Evolutionary conservation across 2,329 filamentous ascomycete species (phyloP).

Genomic region (Ophiostoma australiae): DNA sequence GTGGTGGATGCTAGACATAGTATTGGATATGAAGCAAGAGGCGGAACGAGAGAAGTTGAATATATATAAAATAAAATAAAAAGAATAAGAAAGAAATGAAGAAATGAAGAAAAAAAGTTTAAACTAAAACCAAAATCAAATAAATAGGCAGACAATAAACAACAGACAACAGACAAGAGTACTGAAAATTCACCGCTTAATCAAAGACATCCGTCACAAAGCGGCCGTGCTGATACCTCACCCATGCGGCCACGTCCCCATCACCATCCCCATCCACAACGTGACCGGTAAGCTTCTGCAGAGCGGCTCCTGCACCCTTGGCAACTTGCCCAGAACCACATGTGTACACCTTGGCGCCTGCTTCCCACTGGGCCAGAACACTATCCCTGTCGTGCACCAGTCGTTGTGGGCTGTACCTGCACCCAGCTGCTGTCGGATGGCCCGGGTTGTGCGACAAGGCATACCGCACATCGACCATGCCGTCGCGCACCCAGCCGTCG

Average conservation of each 20-base stretch:
- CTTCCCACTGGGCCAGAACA: constrained; percentile 35
- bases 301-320: constrained; percentile 38
- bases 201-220: constrained; percentile 60
- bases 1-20: not conserved
- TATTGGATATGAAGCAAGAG: not conserved
- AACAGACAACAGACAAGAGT: too few species aligned
- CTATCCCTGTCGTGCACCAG: constrained; percentile 41
- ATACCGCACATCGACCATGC: constrained; percentile 56
- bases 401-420: constrained; percentile 43
- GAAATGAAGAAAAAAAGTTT: not conserved
- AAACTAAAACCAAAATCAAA: not conserved
- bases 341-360: constrained; percentile 51
- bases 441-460: constrained; percentile 52
- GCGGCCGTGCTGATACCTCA: constrained; percentile 40
- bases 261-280: constrained; percentile 28
- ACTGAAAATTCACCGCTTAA: too few species aligned
- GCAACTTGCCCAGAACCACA: constrained; percentile 51
- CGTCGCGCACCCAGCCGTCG: constrained; percentile 53
- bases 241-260: constrained; percentile 26
- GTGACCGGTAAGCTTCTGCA: constrained; percentile 36
- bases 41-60: not conserved
- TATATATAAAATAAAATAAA: not conserved
- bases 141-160: not conserved
- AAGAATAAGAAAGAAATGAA: not conserved
- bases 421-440: constrained; percentile 29